Evolutionary conservation across 1,284 basidiomycete genomes (phyloP).

Genomic region (Mycena citricolor): DNA sequence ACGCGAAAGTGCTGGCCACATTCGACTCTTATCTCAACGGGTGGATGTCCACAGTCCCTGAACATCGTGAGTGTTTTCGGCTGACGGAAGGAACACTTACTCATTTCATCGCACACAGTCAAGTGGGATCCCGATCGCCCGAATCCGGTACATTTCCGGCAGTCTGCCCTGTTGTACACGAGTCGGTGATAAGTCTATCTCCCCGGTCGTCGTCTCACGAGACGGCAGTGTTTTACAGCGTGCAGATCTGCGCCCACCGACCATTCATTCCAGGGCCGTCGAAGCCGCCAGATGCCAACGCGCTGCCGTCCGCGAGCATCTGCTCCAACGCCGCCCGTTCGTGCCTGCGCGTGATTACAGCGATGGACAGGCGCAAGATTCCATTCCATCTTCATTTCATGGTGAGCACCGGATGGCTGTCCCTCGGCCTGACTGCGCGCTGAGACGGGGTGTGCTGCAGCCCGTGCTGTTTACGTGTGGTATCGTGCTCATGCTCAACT

Average conservation of each 20-base stretch:
- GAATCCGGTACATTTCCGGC: slow-evolving; percentile 50
- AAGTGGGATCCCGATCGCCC: slow-evolving; percentile 60
- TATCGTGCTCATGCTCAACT: slow-evolving; percentile 68
- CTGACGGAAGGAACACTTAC: not conserved
- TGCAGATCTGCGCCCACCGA: slow-evolving; percentile 50
- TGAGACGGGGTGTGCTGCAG: slow-evolving; percentile 26
- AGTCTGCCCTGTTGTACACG: slow-evolving; percentile 57
- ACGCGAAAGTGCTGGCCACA: slow-evolving; percentile 49
- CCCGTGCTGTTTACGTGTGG: slow-evolving; percentile 38
- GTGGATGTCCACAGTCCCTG: slow-evolving; percentile 62
- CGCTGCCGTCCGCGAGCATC: slow-evolving; percentile 61
- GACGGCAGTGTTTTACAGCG: slow-evolving; percentile 48
- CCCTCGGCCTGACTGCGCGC: too few species aligned
- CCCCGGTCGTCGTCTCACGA: not conserved
- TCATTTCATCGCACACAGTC: slow-evolving; percentile 36
- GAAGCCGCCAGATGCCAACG: not conserved
- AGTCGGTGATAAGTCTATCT: slow-evolving; percentile 20
- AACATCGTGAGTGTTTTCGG: slow-evolving; percentile 22
- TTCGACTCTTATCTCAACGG: slow-evolving; percentile 63
- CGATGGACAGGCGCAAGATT: slow-evolving; percentile 23
- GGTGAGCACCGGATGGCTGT: slow-evolving; percentile 28
- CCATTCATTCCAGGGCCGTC: slow-evolving; percentile 35
- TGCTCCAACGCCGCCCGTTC: slow-evolving; percentile 69
- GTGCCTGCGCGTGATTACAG: slow-evolving; percentile 56
- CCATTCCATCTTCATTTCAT: slow-evolving; percentile 27